phyloP scores from a whole-genome alignment of 768 basidiomycete genomes.

The Mycena polygramma region DNA sequence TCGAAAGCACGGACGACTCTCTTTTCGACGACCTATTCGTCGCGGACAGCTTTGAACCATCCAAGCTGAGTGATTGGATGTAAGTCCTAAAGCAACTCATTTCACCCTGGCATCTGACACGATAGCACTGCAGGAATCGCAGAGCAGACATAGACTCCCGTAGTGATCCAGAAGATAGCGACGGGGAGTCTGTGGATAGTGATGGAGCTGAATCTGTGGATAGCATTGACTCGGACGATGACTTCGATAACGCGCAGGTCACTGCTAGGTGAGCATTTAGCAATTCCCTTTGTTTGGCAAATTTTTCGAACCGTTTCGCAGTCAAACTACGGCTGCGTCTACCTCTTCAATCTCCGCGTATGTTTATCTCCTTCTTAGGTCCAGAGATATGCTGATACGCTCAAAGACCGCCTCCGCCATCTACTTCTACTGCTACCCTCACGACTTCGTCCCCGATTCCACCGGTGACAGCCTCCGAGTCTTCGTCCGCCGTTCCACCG shows the following conservation, averaged over 20 bases:
- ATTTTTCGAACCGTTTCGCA: not conserved
- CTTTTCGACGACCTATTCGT: constrained; percentile 3
- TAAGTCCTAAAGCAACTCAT: not conserved
- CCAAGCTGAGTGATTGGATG: constrained; percentile 1
- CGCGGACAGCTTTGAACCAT: not conserved
- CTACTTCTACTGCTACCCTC: too few relatives aligned
- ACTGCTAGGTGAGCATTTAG: not conserved
- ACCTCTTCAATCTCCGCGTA: not conserved
- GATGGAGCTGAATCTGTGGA: not conserved
- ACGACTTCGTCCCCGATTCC: too few relatives aligned
- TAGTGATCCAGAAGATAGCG: not conserved
- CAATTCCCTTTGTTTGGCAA: not conserved
- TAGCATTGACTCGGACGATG: not conserved
- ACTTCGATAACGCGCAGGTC: not conserved
- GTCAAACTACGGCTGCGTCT: not conserved
- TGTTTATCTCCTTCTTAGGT: too few relatives aligned
- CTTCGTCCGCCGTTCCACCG: not conserved
- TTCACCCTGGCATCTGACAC: not conserved
- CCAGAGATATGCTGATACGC: too few relatives aligned
- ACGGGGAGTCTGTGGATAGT: not conserved
- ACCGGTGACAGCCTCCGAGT: not conserved
- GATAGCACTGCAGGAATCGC: not conserved
- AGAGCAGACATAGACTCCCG: not conserved
- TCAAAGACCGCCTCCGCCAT: too few relatives aligned
- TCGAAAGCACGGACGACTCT: not conserved